These are phyloP conservation scores for Aspergillus sp. DNA, from an alignment of 2,329 filamentous ascomycete species.

Conservation along the genomic window DNA sequence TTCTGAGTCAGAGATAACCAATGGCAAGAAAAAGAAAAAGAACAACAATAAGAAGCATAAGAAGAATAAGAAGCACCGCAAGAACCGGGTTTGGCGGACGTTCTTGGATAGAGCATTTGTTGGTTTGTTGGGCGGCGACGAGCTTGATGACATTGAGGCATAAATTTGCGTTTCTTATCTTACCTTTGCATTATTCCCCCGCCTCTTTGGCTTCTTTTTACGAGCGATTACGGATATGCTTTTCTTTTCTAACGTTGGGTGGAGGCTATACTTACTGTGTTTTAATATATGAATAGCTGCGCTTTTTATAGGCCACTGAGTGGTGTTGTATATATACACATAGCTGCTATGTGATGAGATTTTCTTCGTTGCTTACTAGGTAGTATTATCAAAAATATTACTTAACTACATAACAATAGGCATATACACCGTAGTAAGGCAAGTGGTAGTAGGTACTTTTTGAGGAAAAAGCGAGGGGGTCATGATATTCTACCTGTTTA, in stretches of 20 bases:
- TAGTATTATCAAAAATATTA: too few relatives aligned
- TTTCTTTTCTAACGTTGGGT: not conserved
- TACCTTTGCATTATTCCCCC: not conserved
- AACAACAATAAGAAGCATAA: conserved; percentile 16
- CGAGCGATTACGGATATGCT: not conserved
- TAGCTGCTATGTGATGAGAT: not conserved
- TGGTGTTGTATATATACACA: not conserved
- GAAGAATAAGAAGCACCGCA: conserved; percentile 27
- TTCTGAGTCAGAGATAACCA: conserved; percentile 16
- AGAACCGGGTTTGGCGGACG: conserved; percentile 71
- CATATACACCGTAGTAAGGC: too few relatives aligned
- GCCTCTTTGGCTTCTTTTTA: not conserved
- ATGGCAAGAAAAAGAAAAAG: conserved; percentile 19
- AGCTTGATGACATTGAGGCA: conserved; percentile 51
- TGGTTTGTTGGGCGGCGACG: conserved; percentile 64
- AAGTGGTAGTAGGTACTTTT: too few relatives aligned
- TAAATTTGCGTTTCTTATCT: conserved; percentile 3
- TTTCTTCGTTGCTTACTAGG: too few relatives aligned
- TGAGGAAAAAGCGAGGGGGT: too few relatives aligned
- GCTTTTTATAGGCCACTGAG: not conserved
- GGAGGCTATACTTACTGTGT: not conserved
- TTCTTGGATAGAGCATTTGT: conserved; percentile 81
- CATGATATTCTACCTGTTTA: too few relatives aligned
- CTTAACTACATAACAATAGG: too few relatives aligned
- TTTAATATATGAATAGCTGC: not conserved